phyloP scores from a whole-genome alignment of 306 rosid species.

The Betula pendula region DNA sequence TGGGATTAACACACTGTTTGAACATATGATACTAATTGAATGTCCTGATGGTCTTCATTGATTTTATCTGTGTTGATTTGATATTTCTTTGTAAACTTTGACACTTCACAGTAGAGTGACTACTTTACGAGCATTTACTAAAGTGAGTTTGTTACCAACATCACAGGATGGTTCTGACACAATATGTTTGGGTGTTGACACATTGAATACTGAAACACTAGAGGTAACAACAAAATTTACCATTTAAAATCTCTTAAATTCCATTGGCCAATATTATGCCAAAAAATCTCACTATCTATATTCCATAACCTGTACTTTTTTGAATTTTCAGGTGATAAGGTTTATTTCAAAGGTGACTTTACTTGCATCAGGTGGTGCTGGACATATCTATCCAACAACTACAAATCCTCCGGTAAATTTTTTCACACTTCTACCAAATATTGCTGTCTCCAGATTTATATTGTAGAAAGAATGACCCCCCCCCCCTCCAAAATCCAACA shows the following conservation, averaged over 20 bases:
- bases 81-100: not conserved
- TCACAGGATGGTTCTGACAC: slow-evolving; percentile 73
- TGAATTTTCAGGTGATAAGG: slow-evolving; percentile 71
- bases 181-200: slow-evolving; percentile 82
- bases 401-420: slow-evolving; percentile 85
- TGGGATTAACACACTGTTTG: not conserved
- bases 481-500: no score
- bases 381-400: slow-evolving; percentile 91
- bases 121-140: slow-evolving; percentile 20
- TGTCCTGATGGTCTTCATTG: not conserved
- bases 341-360: slow-evolving; percentile 91
- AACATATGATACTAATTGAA: not conserved
- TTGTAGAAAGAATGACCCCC: no score
- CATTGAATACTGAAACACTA: slow-evolving; percentile 66
- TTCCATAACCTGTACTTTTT: slow-evolving; percentile 29
- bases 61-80: not conserved
- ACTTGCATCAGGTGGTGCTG: slow-evolving; percentile 97
- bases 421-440: slow-evolving; percentile 10
- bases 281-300: slow-evolving; percentile 1
- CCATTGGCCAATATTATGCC: slow-evolving; percentile 17
- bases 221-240: slow-evolving; percentile 57
- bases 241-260: not conserved
- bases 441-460: no score
- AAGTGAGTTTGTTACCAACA: slow-evolving; percentile 33
- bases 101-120: slow-evolving; percentile 16